Conservation (phyloP, 1,284 basidiomycete species). For the Tylopilus sp. region DNA sequence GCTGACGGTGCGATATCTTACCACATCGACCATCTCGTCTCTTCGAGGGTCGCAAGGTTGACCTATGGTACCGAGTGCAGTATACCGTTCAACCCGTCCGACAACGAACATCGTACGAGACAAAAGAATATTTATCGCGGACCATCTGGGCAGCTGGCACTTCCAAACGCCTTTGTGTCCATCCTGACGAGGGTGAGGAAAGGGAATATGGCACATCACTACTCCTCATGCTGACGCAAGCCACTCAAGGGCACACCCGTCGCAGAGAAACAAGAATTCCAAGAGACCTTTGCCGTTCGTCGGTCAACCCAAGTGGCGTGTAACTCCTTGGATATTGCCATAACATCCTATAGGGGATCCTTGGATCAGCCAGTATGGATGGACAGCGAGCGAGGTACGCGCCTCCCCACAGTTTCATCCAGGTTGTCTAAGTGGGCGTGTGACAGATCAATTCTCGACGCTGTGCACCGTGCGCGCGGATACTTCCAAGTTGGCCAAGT, state of each 20-base stretch:
- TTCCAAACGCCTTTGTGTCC: conserved; percentile 29
- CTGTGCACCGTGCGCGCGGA: conserved; percentile 41
- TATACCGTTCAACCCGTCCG: conserved; percentile 26
- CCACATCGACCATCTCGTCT: conserved; percentile 48
- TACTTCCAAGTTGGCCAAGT: conserved; percentile 29
- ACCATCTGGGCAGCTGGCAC: conserved; percentile 21
- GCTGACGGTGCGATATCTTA: conserved; percentile 54
- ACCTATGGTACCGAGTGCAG: conserved; percentile 41
- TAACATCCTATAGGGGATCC: conserved; percentile 29
- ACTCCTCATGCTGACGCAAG: not conserved
- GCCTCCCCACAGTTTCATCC: not conserved
- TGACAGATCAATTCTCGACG: conserved; percentile 37
- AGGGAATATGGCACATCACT: not conserved
- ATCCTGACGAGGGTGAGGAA: conserved; percentile 33
- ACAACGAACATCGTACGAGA: conserved; percentile 38
- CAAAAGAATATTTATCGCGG: conserved; percentile 16
- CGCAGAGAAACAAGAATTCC: conserved; percentile 35
- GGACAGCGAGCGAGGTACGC: conserved; percentile 24
- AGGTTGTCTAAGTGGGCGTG: not conserved
- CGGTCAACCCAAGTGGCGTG: conserved; percentile 22
- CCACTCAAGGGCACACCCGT: conserved; percentile 32
- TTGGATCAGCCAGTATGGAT: conserved; percentile 23
- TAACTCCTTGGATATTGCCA: conserved; percentile 23
- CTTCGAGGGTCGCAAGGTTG: conserved; percentile 42
- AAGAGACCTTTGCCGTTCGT: conserved; percentile 21